Conservation (phyloP, 2,329 filamentous ascomycete species). For the Tolypocladium ophioglossoides region DNA sequence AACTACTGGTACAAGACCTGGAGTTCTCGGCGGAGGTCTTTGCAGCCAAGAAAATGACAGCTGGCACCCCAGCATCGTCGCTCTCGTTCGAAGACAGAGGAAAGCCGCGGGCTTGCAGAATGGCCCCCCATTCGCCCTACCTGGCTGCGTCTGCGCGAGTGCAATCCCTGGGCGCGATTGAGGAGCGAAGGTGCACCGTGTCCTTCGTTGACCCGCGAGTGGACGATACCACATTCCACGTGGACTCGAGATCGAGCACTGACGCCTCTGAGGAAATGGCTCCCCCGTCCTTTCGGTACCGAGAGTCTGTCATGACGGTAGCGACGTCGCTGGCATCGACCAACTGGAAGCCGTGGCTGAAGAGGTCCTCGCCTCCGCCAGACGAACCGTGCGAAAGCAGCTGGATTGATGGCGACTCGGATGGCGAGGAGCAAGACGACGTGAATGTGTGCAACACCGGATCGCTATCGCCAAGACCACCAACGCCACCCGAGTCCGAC, state of each 20-base stretch:
- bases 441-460: conserved; percentile 4
- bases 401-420: conserved; percentile 28
- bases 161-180: conserved; percentile 22
- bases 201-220: conserved; percentile 18
- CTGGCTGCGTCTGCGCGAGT: conserved; percentile 18
- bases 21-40: conserved; percentile 38
- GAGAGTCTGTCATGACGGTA: conserved; percentile 23
- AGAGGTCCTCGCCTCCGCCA: conserved; percentile 7
- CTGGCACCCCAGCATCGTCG: conserved; percentile 32
- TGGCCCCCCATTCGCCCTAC: conserved; percentile 13
- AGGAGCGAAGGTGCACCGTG: conserved; percentile 24
- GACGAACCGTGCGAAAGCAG: conserved; percentile 16
- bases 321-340: conserved; percentile 25
- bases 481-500: conserved; percentile 14
- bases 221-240: conserved; percentile 20
- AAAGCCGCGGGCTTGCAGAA: conserved; percentile 6
- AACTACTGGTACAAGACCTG: conserved; percentile 44
- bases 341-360: conserved; percentile 16
- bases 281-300: conserved; percentile 20
- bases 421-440: conserved; percentile 15
- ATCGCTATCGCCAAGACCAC: conserved; percentile 19
- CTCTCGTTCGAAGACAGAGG: conserved; percentile 20
- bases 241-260: conserved; percentile 17
- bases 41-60: conserved; percentile 39
- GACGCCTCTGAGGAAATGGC: conserved; percentile 20